Percentiles rank a stretch among this genome's conserved stretches.
Evolutionary conservation across 371 early-diverging fungal species (phyloP).

Genomic region (Mycotypha africana): DNA sequence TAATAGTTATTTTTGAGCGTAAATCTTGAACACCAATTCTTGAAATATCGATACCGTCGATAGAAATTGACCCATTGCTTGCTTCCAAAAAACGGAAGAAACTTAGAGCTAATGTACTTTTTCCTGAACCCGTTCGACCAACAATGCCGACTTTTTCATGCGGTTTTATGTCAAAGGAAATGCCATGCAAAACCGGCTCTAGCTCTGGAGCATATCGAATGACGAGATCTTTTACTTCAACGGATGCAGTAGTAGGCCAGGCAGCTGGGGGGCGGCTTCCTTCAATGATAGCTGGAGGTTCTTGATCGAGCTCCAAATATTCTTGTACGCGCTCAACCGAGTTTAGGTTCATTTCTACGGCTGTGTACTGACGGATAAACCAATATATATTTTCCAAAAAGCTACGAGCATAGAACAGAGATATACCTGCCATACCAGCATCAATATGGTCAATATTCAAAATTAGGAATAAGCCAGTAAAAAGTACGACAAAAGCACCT

Average conservation of each 20-base stretch:
- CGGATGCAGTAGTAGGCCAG: constrained; percentile 71
- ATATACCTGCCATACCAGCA: constrained; percentile 81
- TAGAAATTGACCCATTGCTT: constrained; percentile 58
- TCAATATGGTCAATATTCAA: constrained; percentile 49
- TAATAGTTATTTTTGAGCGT: constrained; percentile 68
- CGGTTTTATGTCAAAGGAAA: constrained; percentile 58
- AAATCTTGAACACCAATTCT: constrained; percentile 68
- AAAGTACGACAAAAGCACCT: constrained; percentile 64
- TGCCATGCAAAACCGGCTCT: constrained; percentile 61
- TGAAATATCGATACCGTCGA: constrained; percentile 77
- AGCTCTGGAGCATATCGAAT: constrained; percentile 63
- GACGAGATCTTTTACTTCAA: constrained; percentile 59
- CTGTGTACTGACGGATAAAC: constrained; percentile 55
- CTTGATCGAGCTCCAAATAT: constrained; percentile 69
- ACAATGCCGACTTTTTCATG: constrained; percentile 77
- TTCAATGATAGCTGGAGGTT: constrained; percentile 47
- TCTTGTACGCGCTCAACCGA: constrained; percentile 83
- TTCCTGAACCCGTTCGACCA: constrained; percentile 78
- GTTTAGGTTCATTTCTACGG: constrained; percentile 79
- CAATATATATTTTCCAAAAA: constrained; percentile 47
- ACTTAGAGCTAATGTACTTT: constrained; percentile 69
- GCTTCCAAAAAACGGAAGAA: constrained; percentile 77
- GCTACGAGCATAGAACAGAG: constrained; percentile 71
- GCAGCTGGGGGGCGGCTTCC: constrained; percentile 48
- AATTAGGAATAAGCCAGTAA: constrained; percentile 57